Base-by-base conservation (phyloP, 2,329 filamentous ascomycete species). In the Scedosporium dehoogii region DNA sequence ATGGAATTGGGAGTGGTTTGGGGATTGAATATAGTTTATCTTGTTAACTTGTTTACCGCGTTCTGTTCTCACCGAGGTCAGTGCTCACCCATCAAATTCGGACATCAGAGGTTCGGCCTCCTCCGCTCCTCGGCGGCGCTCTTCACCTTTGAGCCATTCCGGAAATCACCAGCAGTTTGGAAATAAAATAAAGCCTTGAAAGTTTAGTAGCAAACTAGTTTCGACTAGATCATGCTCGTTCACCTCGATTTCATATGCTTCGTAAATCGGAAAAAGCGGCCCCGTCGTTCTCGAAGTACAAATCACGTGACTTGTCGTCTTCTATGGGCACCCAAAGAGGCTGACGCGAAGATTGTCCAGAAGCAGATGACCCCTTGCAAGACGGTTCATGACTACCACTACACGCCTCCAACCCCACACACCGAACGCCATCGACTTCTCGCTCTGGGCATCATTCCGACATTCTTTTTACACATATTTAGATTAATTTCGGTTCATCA, bases 321-420 rank as follows among this genome's bases (percentile, higher is more conserved):
- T 10, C 7, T 59, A 38, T 59, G 16, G 38, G 21, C 46, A 48
- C 59, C 59, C 46, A 25, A 59, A 59, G 57, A 59, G 57, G 55
- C 55, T 58, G 55, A 61, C 59, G 59, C 59, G 59, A 61, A 48
- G n/a, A 38, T 56, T 61, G 59, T 42, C 48, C 29, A 33, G 27
- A 55, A 23, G 51, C 51, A 55, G 51, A 55, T 55, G 51, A 33
- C 59, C 46, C 29, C 59, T 55, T 29, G 27, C 38, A 56, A 61
- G 38, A 18, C 41, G 21, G 48, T 53, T 60, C 59, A 60, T 60
- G 59, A 61, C 59, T 61, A 55, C 59, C 55, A 61, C 59, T 61
- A 42, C 59, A 61, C 59, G 48, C 48, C 44, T 55, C 33, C 29
- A 61, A 61, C 59, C 59, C 59, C 59, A 61, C 59, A 61, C 59